These are phyloP conservation scores for Sporothrix variecibatus DNA, from an alignment of 2,329 filamentous ascomycete species.

Conservation along the genomic window DNA sequence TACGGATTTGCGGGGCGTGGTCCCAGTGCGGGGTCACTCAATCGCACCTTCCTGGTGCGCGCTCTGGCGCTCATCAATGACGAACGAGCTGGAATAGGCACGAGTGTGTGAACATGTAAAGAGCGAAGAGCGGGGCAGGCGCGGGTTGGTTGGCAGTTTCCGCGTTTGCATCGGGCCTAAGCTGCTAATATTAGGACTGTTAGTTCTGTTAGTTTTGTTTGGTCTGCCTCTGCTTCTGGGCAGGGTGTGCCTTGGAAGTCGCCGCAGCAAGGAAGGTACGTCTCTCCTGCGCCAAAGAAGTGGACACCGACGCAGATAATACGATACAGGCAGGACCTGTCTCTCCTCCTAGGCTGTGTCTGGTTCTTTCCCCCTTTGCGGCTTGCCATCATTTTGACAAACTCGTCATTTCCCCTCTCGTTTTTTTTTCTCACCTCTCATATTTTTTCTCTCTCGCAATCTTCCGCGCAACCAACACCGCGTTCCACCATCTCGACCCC, in stretches of 20 bases:
- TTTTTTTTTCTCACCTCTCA: neutral
- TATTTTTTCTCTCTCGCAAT: neutral
- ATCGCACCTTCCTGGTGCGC: neutral
- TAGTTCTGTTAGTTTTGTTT: neutral
- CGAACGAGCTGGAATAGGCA: neutral
- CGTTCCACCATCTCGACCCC: neutral
- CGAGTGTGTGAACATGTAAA: neutral
- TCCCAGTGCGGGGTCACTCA: conserved; percentile 22
- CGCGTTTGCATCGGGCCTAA: neutral
- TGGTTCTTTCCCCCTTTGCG: neutral
- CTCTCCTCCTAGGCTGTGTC: neutral
- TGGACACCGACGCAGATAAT: conserved; percentile 8
- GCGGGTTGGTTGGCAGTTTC: neutral
- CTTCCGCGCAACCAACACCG: neutral
- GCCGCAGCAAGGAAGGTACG: conserved; percentile 16
- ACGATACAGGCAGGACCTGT: neutral
- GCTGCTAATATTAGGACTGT: conserved; percentile 8
- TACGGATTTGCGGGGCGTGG: conserved; percentile 6
- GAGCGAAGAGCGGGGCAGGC: neutral
- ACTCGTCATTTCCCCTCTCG: neutral
- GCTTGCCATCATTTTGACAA: neutral
- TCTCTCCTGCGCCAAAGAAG: neutral
- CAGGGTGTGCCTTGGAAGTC: conserved; percentile 20
- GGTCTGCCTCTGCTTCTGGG: neutral
- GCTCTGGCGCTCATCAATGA: neutral